phyloP scores from a whole-genome alignment of 2,329 filamentous ascomycete species.

The Cytospora paraplurivora region DNA sequence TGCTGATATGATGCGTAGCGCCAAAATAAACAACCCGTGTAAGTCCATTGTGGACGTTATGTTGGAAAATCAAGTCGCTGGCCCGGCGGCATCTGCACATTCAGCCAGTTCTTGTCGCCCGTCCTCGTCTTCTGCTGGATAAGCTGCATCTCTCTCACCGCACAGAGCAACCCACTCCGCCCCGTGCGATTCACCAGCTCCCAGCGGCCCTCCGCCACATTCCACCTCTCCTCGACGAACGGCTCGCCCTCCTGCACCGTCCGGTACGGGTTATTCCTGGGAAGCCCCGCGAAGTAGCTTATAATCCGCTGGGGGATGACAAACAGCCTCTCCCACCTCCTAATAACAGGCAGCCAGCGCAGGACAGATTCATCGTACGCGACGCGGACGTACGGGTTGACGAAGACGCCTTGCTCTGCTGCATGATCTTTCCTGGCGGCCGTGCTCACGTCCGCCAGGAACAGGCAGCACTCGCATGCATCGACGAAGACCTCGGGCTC shows the following conservation, averaged over 20 bases:
- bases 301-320: conserved; percentile 59
- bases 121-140: conserved; percentile 36
- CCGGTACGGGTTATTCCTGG: conserved; percentile 62
- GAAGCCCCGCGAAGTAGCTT: conserved; percentile 58
- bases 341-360: conserved; percentile 59
- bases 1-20: no score
- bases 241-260: conserved; percentile 58
- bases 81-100: conserved; percentile 39
- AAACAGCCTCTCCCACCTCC: conserved; percentile 68
- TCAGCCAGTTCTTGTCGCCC: conserved; percentile 41
- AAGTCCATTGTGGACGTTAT: conserved; percentile 8
- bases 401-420: conserved; percentile 61
- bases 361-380: conserved; percentile 64
- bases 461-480: conserved; percentile 65
- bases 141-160: conserved; percentile 51
- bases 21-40: no score
- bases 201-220: conserved; percentile 40
- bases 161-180: conserved; percentile 58
- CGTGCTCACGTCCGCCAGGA: conserved; percentile 50
- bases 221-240: conserved; percentile 56
- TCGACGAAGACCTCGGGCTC: conserved; percentile 63
- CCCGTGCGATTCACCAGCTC: conserved; percentile 47
- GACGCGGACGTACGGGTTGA: conserved; percentile 75
- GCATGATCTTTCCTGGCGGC: conserved; percentile 42
- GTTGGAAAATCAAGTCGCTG: conserved; percentile 39